Percentiles rank a stretch among this genome's conserved stretches.
Conservation (phyloP, 139 green algal species). For the Trebouxia sp. region DNA sequence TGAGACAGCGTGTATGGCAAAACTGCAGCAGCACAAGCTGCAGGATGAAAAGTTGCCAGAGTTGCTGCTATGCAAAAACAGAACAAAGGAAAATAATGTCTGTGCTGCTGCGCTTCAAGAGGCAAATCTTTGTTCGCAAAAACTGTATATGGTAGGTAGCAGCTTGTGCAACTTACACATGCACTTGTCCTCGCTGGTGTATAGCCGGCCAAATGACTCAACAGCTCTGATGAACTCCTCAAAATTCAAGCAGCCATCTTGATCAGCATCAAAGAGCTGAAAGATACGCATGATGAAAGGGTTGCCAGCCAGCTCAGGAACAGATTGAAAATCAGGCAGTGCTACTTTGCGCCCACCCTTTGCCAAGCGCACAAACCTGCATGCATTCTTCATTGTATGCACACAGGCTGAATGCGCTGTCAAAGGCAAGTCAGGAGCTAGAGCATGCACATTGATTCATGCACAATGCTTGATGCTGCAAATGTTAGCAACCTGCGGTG, state of each 20-base stretch:
- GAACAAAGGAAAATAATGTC: too few species aligned
- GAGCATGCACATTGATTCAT: background rate
- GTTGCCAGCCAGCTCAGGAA: constrained; percentile 37
- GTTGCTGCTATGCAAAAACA: too few species aligned
- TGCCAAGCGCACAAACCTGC: constrained; percentile 38
- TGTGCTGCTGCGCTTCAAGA: too few species aligned
- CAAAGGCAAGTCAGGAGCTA: background rate
- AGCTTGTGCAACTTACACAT: constrained; percentile 15
- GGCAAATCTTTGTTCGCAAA: too few species aligned
- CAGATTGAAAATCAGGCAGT: constrained; percentile 30
- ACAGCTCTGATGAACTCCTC: constrained; percentile 31
- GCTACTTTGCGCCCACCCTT: constrained; percentile 26
- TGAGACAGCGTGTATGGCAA: too few species aligned
- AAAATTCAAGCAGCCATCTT: constrained; percentile 22
- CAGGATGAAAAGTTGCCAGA: too few species aligned
- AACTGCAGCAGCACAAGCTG: too few species aligned
- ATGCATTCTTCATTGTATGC: background rate
- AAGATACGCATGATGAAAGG: constrained; percentile 39
- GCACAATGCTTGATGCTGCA: background rate
- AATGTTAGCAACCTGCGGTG: background rate
- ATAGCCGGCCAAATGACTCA: constrained; percentile 26
- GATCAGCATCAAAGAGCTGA: constrained; percentile 34
- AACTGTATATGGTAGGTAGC: background rate
- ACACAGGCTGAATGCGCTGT: too few species aligned
- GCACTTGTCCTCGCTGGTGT: constrained; percentile 28